phyloP scores from a whole-genome alignment of 225 moss, liverwort and hornwort genomes.

The Pseudisothecium myosuroides region DNA sequence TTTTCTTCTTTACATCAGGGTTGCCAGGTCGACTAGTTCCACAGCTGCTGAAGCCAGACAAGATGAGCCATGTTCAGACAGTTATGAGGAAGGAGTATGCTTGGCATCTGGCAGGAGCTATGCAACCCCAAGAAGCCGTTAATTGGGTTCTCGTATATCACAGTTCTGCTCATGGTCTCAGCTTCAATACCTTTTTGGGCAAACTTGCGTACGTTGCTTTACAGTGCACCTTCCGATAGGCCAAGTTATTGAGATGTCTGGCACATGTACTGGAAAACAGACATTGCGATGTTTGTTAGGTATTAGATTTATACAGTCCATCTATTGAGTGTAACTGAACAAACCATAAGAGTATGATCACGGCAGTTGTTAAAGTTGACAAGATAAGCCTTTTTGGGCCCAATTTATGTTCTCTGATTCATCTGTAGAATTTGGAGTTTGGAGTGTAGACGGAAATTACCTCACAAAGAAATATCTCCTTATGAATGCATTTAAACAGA shows the following conservation, averaged over 20 bases:
- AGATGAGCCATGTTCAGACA: slow-evolving; percentile 16
- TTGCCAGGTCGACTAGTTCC: slow-evolving; percentile 66
- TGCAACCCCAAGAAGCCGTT: slow-evolving; percentile 69
- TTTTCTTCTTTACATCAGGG: slow-evolving; percentile 18
- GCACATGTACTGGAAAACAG: not conserved
- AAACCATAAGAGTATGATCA: not conserved
- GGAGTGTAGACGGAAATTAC: not conserved
- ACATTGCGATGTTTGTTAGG: not conserved
- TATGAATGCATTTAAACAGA: not conserved
- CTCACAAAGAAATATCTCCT: not conserved
- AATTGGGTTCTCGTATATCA: slow-evolving; percentile 83
- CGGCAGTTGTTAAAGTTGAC: not conserved
- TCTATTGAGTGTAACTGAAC: no score
- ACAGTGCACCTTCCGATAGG: not conserved
- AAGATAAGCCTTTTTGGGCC: not conserved
- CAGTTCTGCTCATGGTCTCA: slow-evolving; percentile 77
- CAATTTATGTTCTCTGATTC: not conserved
- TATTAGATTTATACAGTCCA: not conserved
- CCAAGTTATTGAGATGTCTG: not conserved
- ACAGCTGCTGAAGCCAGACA: slow-evolving; percentile 44
- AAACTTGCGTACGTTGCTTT: slow-evolving; percentile 53
- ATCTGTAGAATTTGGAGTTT: not conserved
- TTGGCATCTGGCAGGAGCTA: slow-evolving; percentile 83
- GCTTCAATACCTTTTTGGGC: slow-evolving; percentile 83
- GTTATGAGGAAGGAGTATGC: slow-evolving; percentile 76